These are phyloP conservation scores for Trametes maxima DNA, from an alignment of 768 basidiomycete genomes.

Conservation along the genomic window DNA sequence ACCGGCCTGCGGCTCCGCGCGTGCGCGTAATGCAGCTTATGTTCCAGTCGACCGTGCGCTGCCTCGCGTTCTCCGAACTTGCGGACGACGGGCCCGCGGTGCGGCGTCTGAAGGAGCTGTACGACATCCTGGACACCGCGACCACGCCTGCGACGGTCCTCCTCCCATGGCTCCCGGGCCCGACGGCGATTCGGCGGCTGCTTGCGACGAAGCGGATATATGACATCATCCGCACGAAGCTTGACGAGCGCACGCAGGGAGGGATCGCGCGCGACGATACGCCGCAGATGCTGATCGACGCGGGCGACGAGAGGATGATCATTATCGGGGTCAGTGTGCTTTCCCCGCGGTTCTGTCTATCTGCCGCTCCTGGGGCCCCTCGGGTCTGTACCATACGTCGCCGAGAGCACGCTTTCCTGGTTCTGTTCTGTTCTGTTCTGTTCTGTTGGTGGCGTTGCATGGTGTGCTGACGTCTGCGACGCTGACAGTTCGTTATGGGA, in stretches of 20 bases:
- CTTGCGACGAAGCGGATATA: constrained; percentile 78
- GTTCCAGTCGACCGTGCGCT: constrained; percentile 74
- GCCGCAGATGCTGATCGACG: constrained; percentile 73
- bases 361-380: not conserved
- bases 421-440: not conserved
- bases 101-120: constrained; percentile 60
- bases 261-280: constrained; percentile 64
- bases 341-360: not conserved
- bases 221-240: constrained; percentile 60
- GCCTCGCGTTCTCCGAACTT: constrained; percentile 67
- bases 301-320: constrained; percentile 64
- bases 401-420: not conserved
- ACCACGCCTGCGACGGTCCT: constrained; percentile 76
- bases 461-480: constrained; percentile 22
- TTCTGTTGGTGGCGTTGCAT: not conserved
- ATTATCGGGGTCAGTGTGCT: constrained; percentile 63
- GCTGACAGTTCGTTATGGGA: constrained; percentile 75
- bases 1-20: constrained; percentile 2
- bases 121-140: constrained; percentile 67
- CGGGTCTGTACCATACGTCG: not conserved
- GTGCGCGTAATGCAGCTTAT: constrained; percentile 42
- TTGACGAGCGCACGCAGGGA: constrained; percentile 58
- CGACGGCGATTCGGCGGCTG: constrained; percentile 70
- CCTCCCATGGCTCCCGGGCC: constrained; percentile 75
- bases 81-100: constrained; percentile 66